Percentiles rank a stretch among this genome's conserved stretches.
Evolutionary conservation across 257 asterid species (phyloP).

Genomic region (Eustoma russellianum): DNA sequence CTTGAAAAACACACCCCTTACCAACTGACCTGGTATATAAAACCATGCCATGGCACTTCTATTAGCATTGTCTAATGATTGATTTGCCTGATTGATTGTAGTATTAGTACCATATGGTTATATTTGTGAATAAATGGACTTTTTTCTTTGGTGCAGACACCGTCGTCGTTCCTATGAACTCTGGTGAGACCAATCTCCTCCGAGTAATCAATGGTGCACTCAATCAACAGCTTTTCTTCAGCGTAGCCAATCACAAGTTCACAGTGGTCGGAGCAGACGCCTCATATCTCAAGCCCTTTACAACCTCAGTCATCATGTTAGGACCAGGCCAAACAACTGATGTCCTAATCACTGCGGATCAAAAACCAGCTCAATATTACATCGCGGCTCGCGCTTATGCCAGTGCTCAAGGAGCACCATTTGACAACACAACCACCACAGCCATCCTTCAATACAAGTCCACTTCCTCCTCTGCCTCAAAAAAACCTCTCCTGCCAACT

Average conservation of each 20-base stretch:
- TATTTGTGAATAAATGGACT: not conserved
- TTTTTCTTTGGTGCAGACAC: conserved; percentile 39
- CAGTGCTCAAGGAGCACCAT: conserved; percentile 73
- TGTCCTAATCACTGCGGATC: conserved; percentile 65
- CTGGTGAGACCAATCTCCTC: conserved; percentile 68
- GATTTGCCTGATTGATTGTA: too few relatives aligned
- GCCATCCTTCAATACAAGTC: conserved; percentile 74
- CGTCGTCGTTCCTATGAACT: conserved; percentile 30
- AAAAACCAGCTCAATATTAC: conserved; percentile 63
- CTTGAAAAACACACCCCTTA: too few relatives aligned
- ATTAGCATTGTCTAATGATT: too few relatives aligned
- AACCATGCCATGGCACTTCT: too few relatives aligned
- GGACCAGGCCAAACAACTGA: conserved; percentile 98
- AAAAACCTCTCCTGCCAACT: conserved; percentile 37
- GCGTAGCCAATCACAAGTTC: conserved; percentile 67
- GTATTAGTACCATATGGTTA: too few relatives aligned
- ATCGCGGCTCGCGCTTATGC: conserved; percentile 89
- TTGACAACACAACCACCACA: conserved; percentile 89
- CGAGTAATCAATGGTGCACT: conserved; percentile 68
- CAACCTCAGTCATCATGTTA: conserved; percentile 73
- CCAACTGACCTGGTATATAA: too few relatives aligned
- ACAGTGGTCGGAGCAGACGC: conserved; percentile 95
- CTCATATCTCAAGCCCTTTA: conserved; percentile 69
- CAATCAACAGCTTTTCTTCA: conserved; percentile 84
- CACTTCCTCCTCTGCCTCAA: too few relatives aligned